A percentile compares a stretch with the other conserved stretches of the same genome.
Conservation (phyloP, 371 early-diverging fungal species). For the Homolaphlyctis polyrhiza region DNA sequence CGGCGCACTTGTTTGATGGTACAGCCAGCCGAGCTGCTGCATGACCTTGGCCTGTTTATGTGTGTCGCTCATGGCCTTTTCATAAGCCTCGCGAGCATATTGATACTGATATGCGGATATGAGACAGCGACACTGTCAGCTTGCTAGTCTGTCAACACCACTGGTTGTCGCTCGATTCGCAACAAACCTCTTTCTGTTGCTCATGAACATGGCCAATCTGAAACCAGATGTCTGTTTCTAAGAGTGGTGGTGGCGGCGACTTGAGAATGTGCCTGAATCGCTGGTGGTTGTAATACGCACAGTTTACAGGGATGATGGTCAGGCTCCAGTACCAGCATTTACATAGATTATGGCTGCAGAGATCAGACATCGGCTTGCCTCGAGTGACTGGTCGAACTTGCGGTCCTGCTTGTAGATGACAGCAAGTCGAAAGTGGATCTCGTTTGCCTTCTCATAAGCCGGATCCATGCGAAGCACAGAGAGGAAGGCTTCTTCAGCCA, state of each 20-base stretch:
- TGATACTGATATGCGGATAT: conserved; percentile 50
- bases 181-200: conserved; percentile 77
- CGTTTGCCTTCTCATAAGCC: conserved; percentile 91
- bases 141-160: not conserved
- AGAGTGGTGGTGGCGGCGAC: conserved; percentile 91
- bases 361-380: too few relatives aligned
- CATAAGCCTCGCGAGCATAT: conserved; percentile 88
- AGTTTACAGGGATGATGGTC: not conserved
- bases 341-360: too few relatives aligned
- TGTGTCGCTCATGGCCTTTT: conserved; percentile 80
- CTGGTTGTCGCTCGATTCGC: not conserved
- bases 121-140: not conserved
- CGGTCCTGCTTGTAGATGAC: conserved; percentile 96
- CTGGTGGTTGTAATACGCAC: conserved; percentile 24
- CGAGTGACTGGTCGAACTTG: conserved; percentile 60
- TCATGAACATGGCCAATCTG: conserved; percentile 97
- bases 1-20: conserved; percentile 72
- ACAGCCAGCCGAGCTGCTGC: conserved; percentile 95
- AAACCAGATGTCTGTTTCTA: conserved; percentile 93
- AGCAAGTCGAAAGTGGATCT: conserved; percentile 94
- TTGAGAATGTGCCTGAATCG: conserved; percentile 90
- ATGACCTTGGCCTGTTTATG: conserved; percentile 93
- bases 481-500: conserved; percentile 95
- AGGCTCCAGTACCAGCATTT: too few relatives aligned
- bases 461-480: conserved; percentile 60